These are phyloP conservation scores for Monosporozyma aerobia DNA, from an alignment of 805 yeast species.

Conservation along the genomic window DNA sequence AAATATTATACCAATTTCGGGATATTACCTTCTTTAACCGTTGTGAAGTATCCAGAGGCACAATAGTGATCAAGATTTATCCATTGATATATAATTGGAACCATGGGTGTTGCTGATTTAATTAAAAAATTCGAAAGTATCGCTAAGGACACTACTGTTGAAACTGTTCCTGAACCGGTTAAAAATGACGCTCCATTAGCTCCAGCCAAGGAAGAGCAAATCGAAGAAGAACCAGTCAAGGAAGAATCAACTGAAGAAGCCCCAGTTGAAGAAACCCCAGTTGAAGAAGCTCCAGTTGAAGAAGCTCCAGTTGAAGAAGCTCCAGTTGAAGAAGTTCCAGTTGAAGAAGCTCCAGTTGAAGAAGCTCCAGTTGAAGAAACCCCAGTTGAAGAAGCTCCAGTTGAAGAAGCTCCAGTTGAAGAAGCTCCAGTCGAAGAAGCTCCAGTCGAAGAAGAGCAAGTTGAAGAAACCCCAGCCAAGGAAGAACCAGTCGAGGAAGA, in stretches of 20 bases:
- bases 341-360: constrained; percentile 1
- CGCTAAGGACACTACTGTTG: constrained; percentile 9
- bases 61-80: neutral
- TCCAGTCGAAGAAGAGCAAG: neutral
- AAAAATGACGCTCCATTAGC: constrained; percentile 4
- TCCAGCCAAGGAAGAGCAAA: neutral
- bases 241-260: constrained; percentile 8
- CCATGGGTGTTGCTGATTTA: constrained; percentile 33
- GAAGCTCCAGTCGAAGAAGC: constrained; percentile 2
- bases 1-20: neutral
- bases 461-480: constrained; percentile 3
- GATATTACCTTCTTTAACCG: neutral
- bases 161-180: neutral
- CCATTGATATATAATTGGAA: neutral
- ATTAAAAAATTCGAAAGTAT: constrained; percentile 30
- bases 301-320: constrained; percentile 5
- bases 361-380: constrained; percentile 5
- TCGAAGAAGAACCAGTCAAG: no score
- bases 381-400: constrained; percentile 1
- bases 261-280: constrained; percentile 4
- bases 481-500: constrained; percentile 2
- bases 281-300: constrained; percentile 5
- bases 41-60: neutral
- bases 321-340: constrained; percentile 2
- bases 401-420: neutral